Evolutionary conservation across 164 flowering plant species (phyloP), one percentile per base, ranked within the genome.

Genomic region (Nelumbo lutea): DNA sequence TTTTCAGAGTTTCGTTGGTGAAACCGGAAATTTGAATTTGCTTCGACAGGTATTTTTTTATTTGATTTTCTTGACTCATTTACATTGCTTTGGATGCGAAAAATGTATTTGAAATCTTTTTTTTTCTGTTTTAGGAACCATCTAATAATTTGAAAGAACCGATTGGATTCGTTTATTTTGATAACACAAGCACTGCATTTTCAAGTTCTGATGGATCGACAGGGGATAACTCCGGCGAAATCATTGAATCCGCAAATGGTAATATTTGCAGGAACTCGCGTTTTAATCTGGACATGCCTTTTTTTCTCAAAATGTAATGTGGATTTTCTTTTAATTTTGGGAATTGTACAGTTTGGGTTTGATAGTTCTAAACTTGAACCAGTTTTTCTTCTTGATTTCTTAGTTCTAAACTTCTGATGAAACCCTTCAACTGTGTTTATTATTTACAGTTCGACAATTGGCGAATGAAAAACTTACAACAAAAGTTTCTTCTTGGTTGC

Each of bases 21-120:
- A 86, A 65, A 55, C 41, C 39, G 66, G 76, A 57, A 77, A 72
- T 55, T 72, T 87, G 3, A 88, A 90, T 85, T 75, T 87, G 55
- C 85, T 90, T 61, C 88, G 88, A 9, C 91, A 85, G 96, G 98
- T 93, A 65, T 8, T 41, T 41, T n/a, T 64, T 46, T 60, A 3
- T 68, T 27, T 27, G 27, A 27, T 27, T 27, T 53, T 4, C 1
- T 44, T 41, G 42, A 48, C 1, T 52, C 39, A 44, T 59, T 65
- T 42, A 60, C 7, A 55, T 57, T 46, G 47, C 8, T 4, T 61
- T 3, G 44, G 1, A 9, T 59, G 1, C 8, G 14, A 7, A 1
- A 4, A 15, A 3, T 13, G 42, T 15, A 7, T 3, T 61, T 62
- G 15, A 52, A 5, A 11, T 53, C 57, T 7, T 71, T 40, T 65